These are phyloP conservation scores for Shiraia sp. DNA, from an alignment of 2,329 filamentous ascomycete species.

Conservation along the genomic window DNA sequence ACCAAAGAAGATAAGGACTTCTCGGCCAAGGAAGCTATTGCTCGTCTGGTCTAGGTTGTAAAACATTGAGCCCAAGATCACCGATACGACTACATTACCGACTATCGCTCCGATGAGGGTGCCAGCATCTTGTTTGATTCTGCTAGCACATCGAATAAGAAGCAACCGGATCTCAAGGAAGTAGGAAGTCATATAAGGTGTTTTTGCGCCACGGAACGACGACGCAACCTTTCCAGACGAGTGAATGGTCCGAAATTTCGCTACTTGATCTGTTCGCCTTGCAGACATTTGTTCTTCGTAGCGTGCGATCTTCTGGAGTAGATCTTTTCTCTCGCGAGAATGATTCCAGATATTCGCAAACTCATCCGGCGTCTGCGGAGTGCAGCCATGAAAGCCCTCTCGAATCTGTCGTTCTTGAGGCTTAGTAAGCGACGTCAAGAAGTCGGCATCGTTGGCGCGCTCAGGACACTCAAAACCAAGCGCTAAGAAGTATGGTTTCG, in stretches of 20 bases:
- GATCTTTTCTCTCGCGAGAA: neutral
- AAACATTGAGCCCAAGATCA: constrained; percentile 78
- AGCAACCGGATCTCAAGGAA: too few species aligned
- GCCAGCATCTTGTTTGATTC: too few species aligned
- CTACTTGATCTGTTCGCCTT: too few species aligned
- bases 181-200: too few species aligned
- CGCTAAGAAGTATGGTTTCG: constrained; percentile 67
- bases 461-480: constrained; percentile 62
- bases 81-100: constrained; percentile 62
- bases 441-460: constrained; percentile 69
- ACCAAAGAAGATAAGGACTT: constrained; percentile 79
- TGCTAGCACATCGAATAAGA: too few species aligned
- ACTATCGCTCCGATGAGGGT: constrained; percentile 71
- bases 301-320: too few species aligned
- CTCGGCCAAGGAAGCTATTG: constrained; percentile 72
- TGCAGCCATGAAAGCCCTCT: constrained; percentile 43
- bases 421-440: constrained; percentile 69
- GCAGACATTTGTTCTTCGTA: too few species aligned
- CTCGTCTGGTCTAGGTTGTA: constrained; percentile 68
- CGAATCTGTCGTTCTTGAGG: constrained; percentile 43
- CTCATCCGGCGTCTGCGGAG: constrained; percentile 49
- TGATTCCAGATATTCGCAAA: constrained; percentile 33
- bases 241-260: too few species aligned
- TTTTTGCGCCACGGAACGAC: too few species aligned
- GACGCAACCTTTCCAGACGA: too few species aligned